Evolutionary conservation across 2,329 filamentous ascomycete species (phyloP).

Genomic region (Pseudonectria foliicola): DNA sequence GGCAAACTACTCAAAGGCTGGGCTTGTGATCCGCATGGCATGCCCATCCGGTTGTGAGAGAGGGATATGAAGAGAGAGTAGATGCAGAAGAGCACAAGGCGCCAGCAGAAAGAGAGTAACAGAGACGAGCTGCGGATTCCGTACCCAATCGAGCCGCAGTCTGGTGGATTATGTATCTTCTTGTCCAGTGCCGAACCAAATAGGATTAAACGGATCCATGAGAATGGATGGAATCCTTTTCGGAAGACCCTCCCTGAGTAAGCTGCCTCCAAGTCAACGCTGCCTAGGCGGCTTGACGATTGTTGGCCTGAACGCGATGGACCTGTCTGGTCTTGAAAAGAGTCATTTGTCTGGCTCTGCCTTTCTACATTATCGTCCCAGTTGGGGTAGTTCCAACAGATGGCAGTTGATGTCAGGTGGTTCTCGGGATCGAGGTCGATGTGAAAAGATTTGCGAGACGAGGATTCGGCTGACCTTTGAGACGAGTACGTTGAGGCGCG

Average conservation of each 20-base stretch:
- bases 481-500: too few species aligned
- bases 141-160: conserved; percentile 12
- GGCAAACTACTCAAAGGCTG: neutral
- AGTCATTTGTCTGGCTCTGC: neutral
- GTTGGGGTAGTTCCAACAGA: too few species aligned
- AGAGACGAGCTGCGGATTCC: neutral
- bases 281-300: too few species aligned
- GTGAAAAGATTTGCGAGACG: too few species aligned
- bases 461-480: too few species aligned
- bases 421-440: too few species aligned
- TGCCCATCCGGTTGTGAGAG: conserved; percentile 5
- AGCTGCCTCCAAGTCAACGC: too few species aligned
- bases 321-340: neutral
- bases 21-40: conserved; percentile 1
- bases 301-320: too few species aligned
- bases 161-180: conserved; percentile 12
- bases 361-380: too few species aligned
- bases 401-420: too few species aligned
- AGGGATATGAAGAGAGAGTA: conserved; percentile 7
- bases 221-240: neutral
- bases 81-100: conserved; percentile 6
- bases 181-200: conserved; percentile 15
- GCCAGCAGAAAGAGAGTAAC: neutral
- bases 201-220: neutral
- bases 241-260: neutral